Conservation (phyloP, 805 yeast species). For the Schwanniomyces vanrijiae region DNA sequence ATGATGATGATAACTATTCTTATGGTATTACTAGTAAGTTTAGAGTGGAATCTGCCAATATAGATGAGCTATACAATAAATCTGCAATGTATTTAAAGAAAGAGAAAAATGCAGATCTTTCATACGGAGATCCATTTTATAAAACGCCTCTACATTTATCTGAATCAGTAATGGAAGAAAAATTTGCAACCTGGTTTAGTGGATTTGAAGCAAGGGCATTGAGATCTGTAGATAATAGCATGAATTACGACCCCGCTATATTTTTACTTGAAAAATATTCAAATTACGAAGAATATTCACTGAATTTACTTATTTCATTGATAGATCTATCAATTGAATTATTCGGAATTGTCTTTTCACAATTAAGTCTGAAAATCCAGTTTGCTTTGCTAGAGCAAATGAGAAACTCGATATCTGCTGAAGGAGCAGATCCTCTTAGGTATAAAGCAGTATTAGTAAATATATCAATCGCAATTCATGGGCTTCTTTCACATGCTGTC, state of each 20-base stretch:
- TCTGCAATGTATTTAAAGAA: conserved; percentile 2
- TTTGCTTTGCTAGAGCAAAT: conserved; percentile 83
- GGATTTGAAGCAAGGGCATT: conserved; percentile 24
- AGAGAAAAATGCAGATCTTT: background rate
- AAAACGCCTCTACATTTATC: conserved; percentile 21
- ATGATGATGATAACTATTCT: conserved; percentile 48
- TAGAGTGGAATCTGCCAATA: conserved; percentile 16
- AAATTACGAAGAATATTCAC: conserved; percentile 18
- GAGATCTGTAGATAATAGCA: conserved; percentile 22
- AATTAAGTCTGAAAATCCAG: conserved; percentile 75
- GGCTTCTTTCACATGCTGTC: conserved; percentile 30
- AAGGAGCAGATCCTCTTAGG: conserved; percentile 32
- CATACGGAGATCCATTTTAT: conserved; percentile 9
- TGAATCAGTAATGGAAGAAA: conserved; percentile 26
- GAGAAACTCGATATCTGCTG: conserved; percentile 49
- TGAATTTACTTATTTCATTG: conserved; percentile 37
- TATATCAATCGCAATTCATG: conserved; percentile 62
- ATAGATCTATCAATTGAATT: conserved; percentile 81
- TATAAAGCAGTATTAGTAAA: conserved; percentile 58
- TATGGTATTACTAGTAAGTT: conserved; percentile 58
- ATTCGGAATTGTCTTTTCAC: conserved; percentile 68
- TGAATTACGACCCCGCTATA: conserved; percentile 33
- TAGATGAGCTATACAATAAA: conserved; percentile 38
- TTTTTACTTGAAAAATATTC: conserved; percentile 28
- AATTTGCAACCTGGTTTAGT: conserved; percentile 29